These are phyloP conservation scores for Globomyces sp. DNA, from an alignment of 371 early-diverging fungal genomes.

Conservation along the genomic window DNA sequence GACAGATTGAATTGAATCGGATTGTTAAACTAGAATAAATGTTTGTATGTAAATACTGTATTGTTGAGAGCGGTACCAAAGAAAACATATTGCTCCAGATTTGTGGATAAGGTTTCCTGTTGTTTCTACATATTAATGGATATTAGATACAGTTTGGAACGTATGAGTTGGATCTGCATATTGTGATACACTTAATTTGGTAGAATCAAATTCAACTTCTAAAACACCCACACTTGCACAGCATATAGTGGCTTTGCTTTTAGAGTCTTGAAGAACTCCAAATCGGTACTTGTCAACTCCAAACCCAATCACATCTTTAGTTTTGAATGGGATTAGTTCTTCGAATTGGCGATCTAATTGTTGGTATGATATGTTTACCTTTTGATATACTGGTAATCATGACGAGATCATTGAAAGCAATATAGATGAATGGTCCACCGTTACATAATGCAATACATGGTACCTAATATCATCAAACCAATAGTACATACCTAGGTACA, in stretches of 20 bases:
- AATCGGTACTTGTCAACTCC: neutral
- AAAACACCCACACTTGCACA: neutral
- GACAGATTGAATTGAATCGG: slow-evolving; percentile 21
- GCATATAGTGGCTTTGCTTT: neutral
- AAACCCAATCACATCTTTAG: neutral
- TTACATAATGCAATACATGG: no score
- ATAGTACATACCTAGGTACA: no score
- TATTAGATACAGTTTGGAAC: neutral
- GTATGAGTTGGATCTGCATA: neutral
- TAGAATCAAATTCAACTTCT: slow-evolving; percentile 1
- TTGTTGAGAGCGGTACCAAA: slow-evolving; percentile 11
- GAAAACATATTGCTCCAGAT: slow-evolving; percentile 25
- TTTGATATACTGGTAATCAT: no score
- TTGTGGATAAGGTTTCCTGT: neutral
- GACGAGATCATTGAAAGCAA: no score
- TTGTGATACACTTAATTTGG: neutral
- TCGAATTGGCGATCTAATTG: neutral
- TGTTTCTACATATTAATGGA: neutral
- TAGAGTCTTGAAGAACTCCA: neutral
- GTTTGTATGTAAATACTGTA: neutral
- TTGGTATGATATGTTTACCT: no score
- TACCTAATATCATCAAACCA: no score
- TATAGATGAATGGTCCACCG: no score
- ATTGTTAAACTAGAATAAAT: slow-evolving; percentile 10
- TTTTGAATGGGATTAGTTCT: neutral